Conservation (phyloP, 805 yeast species). For the Metschnikowia amazonensis region DNA sequence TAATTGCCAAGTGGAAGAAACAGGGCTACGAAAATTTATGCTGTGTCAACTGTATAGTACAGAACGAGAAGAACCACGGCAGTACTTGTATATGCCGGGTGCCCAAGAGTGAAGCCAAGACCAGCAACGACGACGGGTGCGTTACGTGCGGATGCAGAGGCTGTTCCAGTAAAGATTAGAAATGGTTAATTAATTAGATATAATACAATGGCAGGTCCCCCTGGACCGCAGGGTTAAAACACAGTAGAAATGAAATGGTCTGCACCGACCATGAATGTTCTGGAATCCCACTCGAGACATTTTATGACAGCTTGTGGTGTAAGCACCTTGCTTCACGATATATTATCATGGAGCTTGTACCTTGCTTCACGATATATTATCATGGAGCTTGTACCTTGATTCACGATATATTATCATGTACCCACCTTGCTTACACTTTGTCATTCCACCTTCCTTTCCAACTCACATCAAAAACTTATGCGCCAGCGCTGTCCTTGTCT, state of each 20-base stretch:
- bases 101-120: slow-evolving; percentile 54
- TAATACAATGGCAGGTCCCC: slow-evolving; percentile 5
- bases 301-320: too few species aligned
- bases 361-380: too few species aligned
- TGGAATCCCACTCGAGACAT: too few species aligned
- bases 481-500: slow-evolving; percentile 6
- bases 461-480: too few species aligned
- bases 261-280: too few species aligned
- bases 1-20: slow-evolving; percentile 80
- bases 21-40: slow-evolving; percentile 85
- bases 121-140: slow-evolving; percentile 43
- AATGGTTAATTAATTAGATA: not conserved
- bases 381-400: too few species aligned
- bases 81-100: slow-evolving; percentile 83
- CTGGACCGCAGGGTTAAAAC: not conserved
- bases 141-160: slow-evolving; percentile 84
- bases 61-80: slow-evolving; percentile 53
- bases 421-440: too few species aligned
- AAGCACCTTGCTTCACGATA: too few species aligned
- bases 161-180: slow-evolving; percentile 70
- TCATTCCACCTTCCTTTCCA: too few species aligned
- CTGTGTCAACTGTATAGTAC: slow-evolving; percentile 73
- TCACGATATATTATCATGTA: too few species aligned
- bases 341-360: too few species aligned
- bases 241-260: slow-evolving; percentile 3